Percentiles rank a stretch among this genome's conserved stretches.
phyloP scores from a whole-genome alignment of 2,329 filamentous ascomycete species.

The Pyrenophora teres region DNA sequence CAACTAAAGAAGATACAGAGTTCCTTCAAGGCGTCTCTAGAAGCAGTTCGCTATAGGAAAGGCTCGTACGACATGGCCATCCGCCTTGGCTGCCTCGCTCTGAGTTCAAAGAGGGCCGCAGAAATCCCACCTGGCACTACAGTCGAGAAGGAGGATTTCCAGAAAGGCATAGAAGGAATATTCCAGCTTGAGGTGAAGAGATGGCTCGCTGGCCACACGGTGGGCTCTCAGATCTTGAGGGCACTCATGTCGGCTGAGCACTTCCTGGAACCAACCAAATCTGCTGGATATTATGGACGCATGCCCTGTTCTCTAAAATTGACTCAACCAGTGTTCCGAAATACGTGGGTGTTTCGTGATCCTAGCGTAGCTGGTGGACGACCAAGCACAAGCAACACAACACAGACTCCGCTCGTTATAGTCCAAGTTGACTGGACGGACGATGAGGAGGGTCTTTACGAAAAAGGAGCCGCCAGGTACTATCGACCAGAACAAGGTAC shows the following conservation, averaged over 20 bases:
- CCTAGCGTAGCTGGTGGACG: conserved; percentile 18
- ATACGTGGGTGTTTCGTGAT: conserved; percentile 38
- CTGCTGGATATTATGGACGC: conserved; percentile 24
- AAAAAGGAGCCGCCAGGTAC: conserved; percentile 32
- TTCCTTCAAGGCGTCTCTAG: conserved; percentile 24
- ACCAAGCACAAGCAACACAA: neutral
- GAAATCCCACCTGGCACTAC: conserved; percentile 18
- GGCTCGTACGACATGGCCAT: conserved; percentile 37
- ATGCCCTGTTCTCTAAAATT: conserved; percentile 20
- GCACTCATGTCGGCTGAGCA: conserved; percentile 23
- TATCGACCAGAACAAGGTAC: conserved; percentile 28
- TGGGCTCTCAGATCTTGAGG: conserved; percentile 29
- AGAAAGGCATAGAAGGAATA: conserved; percentile 16
- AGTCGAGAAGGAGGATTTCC: conserved; percentile 18
- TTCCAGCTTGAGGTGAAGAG: conserved; percentile 25
- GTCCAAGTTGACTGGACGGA: conserved; percentile 41
- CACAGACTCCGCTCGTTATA: conserved; percentile 17
- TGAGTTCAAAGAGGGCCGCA: conserved; percentile 21
- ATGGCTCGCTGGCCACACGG: conserved; percentile 27
- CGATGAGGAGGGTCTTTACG: conserved; percentile 37
- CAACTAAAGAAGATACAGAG: conserved; percentile 24
- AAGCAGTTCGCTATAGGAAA: conserved; percentile 27
- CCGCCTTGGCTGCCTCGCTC: conserved; percentile 32
- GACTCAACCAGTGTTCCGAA: conserved; percentile 31
- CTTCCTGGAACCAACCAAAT: conserved; percentile 31